These are phyloP conservation scores for Nadsonia starkeyi-henricii DNA, from an alignment of 1,139 yeast species.

Conservation along the genomic window DNA sequence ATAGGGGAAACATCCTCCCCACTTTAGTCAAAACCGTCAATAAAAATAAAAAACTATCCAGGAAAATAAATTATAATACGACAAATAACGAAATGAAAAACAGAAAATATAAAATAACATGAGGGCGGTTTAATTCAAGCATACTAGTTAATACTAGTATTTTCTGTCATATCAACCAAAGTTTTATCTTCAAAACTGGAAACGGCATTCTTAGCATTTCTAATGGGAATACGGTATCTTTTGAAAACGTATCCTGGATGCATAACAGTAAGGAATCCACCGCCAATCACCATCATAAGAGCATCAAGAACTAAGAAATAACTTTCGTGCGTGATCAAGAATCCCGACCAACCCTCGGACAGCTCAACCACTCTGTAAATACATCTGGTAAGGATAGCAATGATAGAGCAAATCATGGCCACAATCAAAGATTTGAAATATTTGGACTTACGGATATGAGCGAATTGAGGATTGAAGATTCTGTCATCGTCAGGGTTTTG, in stretches of 20 bases:
- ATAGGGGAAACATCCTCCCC: too few relatives aligned
- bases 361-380: constrained; percentile 70
- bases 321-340: constrained; percentile 52
- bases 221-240: constrained; percentile 13
- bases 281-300: constrained; percentile 43
- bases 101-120: too few relatives aligned
- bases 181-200: too few relatives aligned
- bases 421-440: constrained; percentile 36
- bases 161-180: too few relatives aligned
- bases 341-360: constrained; percentile 62
- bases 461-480: constrained; percentile 29
- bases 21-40: too few relatives aligned
- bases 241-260: constrained; percentile 43
- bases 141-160: too few relatives aligned
- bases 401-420: constrained; percentile 15
- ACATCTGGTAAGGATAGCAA: constrained; percentile 55
- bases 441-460: constrained; percentile 26
- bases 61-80: too few relatives aligned
- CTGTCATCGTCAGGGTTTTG: constrained; percentile 4
- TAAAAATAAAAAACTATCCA: too few relatives aligned
- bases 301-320: constrained; percentile 71
- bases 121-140: too few relatives aligned
- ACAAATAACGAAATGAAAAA: too few relatives aligned
- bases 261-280: constrained; percentile 33
- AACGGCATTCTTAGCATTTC: constrained; percentile 3